phyloP scores from a whole-genome alignment of 225 moss, liverwort and hornwort species.

The Pleurozium schreberi region DNA sequence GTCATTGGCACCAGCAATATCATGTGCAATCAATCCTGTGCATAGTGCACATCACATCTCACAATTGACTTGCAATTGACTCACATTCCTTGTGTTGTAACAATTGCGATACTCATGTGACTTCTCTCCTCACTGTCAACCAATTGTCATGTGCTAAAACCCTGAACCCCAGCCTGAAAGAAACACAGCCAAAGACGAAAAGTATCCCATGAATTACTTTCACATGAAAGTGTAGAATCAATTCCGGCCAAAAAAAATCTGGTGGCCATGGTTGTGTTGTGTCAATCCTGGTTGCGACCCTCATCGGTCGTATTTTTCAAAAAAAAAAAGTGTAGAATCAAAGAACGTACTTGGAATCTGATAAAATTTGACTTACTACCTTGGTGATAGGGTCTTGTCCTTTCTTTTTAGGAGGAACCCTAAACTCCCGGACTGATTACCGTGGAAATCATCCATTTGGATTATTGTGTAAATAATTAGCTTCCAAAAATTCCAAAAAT shows the following conservation, averaged over 20 bases:
- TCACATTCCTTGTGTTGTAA: not conserved
- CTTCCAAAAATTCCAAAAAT: accelerated
- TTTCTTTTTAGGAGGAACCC: accelerated
- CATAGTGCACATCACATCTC: not conserved
- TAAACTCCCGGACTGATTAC: accelerated
- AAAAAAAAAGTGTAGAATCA: not conserved
- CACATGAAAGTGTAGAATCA: too few species aligned
- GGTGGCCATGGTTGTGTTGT: too few species aligned
- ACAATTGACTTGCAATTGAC: not conserved
- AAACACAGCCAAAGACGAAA: not conserved
- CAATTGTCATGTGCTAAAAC: not conserved
- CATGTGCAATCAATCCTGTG: not conserved
- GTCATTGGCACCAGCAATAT: not conserved
- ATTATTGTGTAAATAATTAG: accelerated
- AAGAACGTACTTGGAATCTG: not conserved
- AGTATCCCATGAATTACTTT: not conserved
- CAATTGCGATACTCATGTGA: not conserved
- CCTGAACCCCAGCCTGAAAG: too few species aligned
- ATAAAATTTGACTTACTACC: not conserved
- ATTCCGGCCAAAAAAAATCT: too few species aligned
- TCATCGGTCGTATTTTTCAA: too few species aligned
- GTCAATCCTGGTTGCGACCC: too few species aligned
- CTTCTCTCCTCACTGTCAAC: not conserved
- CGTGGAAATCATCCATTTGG: not conserved
- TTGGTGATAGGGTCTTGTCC: not conserved